phyloP scores from a whole-genome alignment of 768 basidiomycete genomes.

The Amanita inopinata region DNA sequence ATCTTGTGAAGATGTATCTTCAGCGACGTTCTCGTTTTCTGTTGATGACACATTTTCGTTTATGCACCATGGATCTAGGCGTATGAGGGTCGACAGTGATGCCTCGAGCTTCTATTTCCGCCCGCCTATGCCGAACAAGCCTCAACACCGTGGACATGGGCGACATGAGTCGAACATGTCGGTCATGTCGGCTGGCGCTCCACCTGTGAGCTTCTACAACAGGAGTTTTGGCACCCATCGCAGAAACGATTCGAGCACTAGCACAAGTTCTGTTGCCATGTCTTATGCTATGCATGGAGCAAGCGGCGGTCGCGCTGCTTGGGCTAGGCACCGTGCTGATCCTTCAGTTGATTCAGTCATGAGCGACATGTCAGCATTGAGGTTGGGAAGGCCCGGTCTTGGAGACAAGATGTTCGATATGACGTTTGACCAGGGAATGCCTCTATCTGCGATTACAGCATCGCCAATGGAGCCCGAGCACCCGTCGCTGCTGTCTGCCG shows the following conservation, averaged over 20 bases:
- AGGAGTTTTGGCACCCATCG: constrained; percentile 37
- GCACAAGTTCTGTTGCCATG: constrained; percentile 46
- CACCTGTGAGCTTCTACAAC: constrained; percentile 68
- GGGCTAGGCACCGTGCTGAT: constrained; percentile 50
- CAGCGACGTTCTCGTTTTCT: constrained; percentile 40
- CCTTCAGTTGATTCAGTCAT: constrained; percentile 53
- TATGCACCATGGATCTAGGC: constrained; percentile 27
- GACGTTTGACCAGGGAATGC: constrained; percentile 35
- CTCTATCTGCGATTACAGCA: constrained; percentile 53
- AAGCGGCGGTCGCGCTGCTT: constrained; percentile 44
- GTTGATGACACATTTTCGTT: constrained; percentile 75
- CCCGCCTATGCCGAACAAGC: constrained; percentile 21
- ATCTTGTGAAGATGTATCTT: constrained; percentile 47
- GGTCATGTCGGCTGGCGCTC: constrained; percentile 36
- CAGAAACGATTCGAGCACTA: constrained; percentile 49
- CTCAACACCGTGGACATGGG: constrained; percentile 37
- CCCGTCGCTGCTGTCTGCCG: constrained; percentile 10
- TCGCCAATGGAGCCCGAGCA: constrained; percentile 40
- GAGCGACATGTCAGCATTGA: constrained; percentile 51
- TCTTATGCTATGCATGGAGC: constrained; percentile 47
- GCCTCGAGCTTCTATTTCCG: constrained; percentile 72
- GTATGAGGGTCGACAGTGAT: constrained; percentile 61
- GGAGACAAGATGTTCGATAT: constrained; percentile 87
- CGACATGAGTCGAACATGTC: constrained; percentile 58
- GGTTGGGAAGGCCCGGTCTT: constrained; percentile 60